Base-by-base conservation (phyloP, 805 yeast genomes). In the Yarrowia bubula region DNA sequence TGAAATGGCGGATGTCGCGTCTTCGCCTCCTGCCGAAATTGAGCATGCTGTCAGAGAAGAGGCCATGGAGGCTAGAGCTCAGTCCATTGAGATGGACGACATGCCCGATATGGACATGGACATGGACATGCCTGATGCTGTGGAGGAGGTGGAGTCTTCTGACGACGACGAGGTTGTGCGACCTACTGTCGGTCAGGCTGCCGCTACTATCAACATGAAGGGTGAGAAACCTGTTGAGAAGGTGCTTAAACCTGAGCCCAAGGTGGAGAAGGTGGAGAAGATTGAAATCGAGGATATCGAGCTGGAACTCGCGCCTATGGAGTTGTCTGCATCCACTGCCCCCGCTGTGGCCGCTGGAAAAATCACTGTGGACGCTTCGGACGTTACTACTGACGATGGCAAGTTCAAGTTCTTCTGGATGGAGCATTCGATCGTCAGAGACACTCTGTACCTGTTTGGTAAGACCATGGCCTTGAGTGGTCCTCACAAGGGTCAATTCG, bases 371-470 rank as follows among this genome's bases (percentile, higher is more conserved):
- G 46, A 46, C n/a, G n/a, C 46, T 8, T 3, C 10, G 2, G 57
- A 48, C 5, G 57, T 61, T 15, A 38, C 38, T 8, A 17, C 47
- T 11, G 51, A 43, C 4, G 63, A 42, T 32, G 47, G 43, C 50
- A 55, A 44, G 0, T 82, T 92, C 73, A 83, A 84, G 70, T 86
- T 93, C 86, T 95, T 83, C 75, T 95, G 98, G 98, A 76, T 89
- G 35, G 99, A 95, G 75, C 92, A 86, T 74, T 81, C 88, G 28
- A 98, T 93, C 73, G 84, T 88, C 11, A 89, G 87, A 66, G 82
- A 82, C 69, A 77, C 86, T 0, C 76, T 95, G 57, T 74, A 90
- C 17, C 79, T 95, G 9, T 93, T 89, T 74, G 99, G 99, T 64
- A 91, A 92, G 72, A 58, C 64, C 43, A 32, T 43, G 41, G 82